Conservation (phyloP, 176 grass and related monocot genomes). For the Oryza longistaminata region DNA sequence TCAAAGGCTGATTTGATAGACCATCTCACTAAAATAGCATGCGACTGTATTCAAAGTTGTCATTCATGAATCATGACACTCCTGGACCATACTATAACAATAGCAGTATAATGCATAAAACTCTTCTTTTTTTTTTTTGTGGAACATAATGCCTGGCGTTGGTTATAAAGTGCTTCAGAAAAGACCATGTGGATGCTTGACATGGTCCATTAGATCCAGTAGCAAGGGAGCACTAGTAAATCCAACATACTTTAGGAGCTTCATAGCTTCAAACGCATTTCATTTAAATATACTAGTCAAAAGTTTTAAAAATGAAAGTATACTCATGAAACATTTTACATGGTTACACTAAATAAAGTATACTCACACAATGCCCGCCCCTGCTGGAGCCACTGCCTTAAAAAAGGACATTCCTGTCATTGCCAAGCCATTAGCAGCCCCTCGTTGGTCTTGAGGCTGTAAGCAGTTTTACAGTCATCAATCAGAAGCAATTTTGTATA, state of each 20-base stretch:
- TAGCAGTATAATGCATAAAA: background rate
- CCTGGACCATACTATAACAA: background rate
- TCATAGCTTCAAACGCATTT: background rate
- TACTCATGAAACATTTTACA: background rate
- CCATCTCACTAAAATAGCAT: background rate
- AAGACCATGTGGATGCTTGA: background rate
- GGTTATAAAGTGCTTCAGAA: too few species aligned
- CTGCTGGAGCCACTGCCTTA: conserved; percentile 64
- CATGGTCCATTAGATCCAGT: background rate
- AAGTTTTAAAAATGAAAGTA: background rate
- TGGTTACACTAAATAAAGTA: background rate
- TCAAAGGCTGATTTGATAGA: background rate
- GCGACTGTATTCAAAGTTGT: background rate
- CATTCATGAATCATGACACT: background rate
- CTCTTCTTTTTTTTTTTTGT: too few species aligned
- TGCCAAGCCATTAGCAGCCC: conserved; percentile 64
- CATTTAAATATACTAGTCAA: background rate
- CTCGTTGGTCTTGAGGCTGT: conserved; percentile 71
- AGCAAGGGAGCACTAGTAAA: background rate
- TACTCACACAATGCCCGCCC: conserved; percentile 60
- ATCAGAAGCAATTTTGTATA: background rate
- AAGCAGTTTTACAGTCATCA: background rate
- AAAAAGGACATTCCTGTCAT: conserved; percentile 65
- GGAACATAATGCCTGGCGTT: too few species aligned
- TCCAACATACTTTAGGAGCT: background rate